Conservation (phyloP, 805 yeast genomes). For the Cyberlindnera saturnus region DNA sequence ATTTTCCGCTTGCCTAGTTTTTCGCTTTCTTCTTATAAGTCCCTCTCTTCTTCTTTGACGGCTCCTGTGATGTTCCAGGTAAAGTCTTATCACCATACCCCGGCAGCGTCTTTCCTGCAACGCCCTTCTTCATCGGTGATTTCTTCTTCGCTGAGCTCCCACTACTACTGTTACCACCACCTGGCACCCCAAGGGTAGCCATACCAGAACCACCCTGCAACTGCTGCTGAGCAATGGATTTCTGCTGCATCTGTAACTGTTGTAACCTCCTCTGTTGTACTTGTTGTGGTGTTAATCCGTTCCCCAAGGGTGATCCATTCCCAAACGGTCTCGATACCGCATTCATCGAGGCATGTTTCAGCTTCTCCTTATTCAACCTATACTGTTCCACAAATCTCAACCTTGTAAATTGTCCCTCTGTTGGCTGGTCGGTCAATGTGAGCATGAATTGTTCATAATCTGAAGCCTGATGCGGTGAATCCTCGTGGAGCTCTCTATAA, state of each 20-base stretch:
- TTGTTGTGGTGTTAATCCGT: conserved; percentile 24
- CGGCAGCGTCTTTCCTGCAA: conserved; percentile 24
- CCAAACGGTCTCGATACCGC: conserved; percentile 4
- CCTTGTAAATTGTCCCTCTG: conserved; percentile 65
- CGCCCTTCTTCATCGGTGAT: conserved; percentile 8
- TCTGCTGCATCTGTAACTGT: conserved; percentile 24
- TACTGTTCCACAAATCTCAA: conserved; percentile 84
- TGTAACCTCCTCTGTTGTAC: conserved; percentile 26
- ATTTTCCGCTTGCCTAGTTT: background rate
- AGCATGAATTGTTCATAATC: conserved; percentile 91
- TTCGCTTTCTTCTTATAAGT: conserved; percentile 23
- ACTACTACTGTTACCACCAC: no score
- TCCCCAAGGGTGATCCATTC: conserved; percentile 9
- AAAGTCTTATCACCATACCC: conserved; percentile 20
- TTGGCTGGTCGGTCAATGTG: conserved; percentile 45
- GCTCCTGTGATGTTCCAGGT: conserved; percentile 18
- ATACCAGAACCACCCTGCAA: conserved; percentile 10
- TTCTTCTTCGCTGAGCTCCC: conserved; percentile 11
- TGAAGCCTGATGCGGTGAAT: conserved; percentile 63
- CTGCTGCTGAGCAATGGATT: conserved; percentile 24
- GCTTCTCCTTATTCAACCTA: conserved; percentile 57
- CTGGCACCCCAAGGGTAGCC: no score
- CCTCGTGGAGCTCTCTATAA: conserved; percentile 54
- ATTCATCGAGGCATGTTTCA: conserved; percentile 37
- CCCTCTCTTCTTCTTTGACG: conserved; percentile 24